Base-by-base conservation (phyloP, 805 yeast species). In the Saturnispora diversa region DNA sequence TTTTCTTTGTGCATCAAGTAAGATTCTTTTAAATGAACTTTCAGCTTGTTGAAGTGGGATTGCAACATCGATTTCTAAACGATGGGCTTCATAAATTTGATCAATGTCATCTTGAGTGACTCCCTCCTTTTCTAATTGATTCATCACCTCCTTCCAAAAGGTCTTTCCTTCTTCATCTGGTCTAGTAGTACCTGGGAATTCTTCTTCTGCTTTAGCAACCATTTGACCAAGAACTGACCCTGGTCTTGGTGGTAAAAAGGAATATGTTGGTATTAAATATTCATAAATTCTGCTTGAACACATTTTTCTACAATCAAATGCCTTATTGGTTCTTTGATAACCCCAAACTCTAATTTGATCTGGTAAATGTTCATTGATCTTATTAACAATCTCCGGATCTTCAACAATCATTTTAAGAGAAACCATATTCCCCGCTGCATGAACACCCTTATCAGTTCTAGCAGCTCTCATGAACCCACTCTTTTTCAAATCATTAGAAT, bases 201-300 rank as follows among this genome's bases (percentile, higher is more conserved):
- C 71, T 3, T 47, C 56, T 39, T 69, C 72, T 50, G 80, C 76
- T 31, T 67, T 68, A 35, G 58, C 64, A 34, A 85, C 70, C 52
- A 75, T 73, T 45, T 74, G 68, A 39, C 76, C 81, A 45, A 92
- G 66, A 8, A 74, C 66, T 22, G 87, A 70, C 31, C 69, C 66
- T 5, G 94, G 94, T 54, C 82, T 79, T n/a, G 98, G 97, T 8
- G 94, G 92, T 42, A 92, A 65, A 47, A 92, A 75, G 1, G 95
- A 76, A 59, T 86, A 88, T 0, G 95, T 84, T 31, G 98, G 98
- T 56, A 92, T 70, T 52, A 92, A 63, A 57, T 92, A 92, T 65
- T 92, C 98, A 60, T 92, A 92, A 46, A 94, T 72, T 58, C 98
- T 76, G n/a, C 96, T 86, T 3, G 92, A 80, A 65, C 98, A 92